Evolutionary conservation across 2,329 filamentous ascomycete species (phyloP).

Genomic region (Curvularia spicifera): DNA sequence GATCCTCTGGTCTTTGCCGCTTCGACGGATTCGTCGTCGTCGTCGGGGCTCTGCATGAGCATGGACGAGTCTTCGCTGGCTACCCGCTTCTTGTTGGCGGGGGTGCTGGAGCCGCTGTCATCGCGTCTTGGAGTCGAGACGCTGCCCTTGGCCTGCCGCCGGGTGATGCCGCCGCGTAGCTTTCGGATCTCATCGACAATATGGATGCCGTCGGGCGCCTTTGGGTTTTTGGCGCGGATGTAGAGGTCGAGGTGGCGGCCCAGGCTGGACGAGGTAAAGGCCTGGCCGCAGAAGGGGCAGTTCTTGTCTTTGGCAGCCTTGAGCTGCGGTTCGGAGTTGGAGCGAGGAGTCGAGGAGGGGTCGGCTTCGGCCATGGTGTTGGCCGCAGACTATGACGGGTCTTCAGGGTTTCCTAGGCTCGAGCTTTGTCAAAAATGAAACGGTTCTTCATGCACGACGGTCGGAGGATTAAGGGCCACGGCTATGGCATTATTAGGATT

Average conservation of each 20-base stretch:
- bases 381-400: constrained; percentile 8
- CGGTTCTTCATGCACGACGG: constrained; percentile 26
- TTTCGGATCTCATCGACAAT: constrained; percentile 87
- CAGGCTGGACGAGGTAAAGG: constrained; percentile 84
- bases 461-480: constrained; percentile 11
- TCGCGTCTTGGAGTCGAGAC: constrained; percentile 59
- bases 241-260: constrained; percentile 94
- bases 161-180: constrained; percentile 82
- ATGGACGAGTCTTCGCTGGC: constrained; percentile 37
- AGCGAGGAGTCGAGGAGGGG: constrained; percentile 47
- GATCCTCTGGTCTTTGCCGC: constrained; percentile 46
- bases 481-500: constrained; percentile 40
- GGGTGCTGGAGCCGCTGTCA: constrained; percentile 37
- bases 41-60: constrained; percentile 33
- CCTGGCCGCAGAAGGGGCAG: constrained; percentile 86
- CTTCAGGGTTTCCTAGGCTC: constrained; percentile 25
- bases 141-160: constrained; percentile 77
- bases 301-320: constrained; percentile 79
- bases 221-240: constrained; percentile 91
- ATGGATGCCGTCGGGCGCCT: constrained; percentile 83
- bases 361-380: constrained; percentile 47
- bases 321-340: constrained; percentile 37
- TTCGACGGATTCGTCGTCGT: constrained; percentile 30
- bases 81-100: constrained; percentile 30
- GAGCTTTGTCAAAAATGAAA: constrained; percentile 26